phyloP scores from a whole-genome alignment of 192 early-diverging fungal species.

The Dispira simplex region DNA sequence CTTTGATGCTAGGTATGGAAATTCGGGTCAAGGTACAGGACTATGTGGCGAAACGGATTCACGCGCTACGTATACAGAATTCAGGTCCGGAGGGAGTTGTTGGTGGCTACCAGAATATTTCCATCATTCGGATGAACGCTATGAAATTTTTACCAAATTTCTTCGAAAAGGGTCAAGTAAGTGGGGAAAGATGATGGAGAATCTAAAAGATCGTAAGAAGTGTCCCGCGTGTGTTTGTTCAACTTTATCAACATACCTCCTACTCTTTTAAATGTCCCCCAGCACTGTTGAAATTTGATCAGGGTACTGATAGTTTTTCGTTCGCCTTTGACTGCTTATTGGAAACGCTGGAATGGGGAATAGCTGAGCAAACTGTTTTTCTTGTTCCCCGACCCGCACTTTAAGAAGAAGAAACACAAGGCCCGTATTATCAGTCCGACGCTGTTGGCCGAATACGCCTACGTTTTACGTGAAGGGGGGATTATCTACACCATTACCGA shows the following conservation, averaged over 20 bases:
- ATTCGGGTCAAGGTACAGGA: constrained; percentile 91
- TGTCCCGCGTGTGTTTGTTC: too few relatives aligned
- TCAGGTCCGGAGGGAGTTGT: constrained; percentile 16
- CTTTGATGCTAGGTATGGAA: constrained; percentile 97
- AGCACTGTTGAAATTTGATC: too few relatives aligned
- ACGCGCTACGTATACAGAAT: constrained; percentile 53
- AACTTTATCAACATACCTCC: too few relatives aligned
- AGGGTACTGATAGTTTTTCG: too few relatives aligned
- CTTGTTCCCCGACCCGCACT: constrained; percentile 98
- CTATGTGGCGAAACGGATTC: constrained; percentile 81
- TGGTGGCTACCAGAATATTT: constrained; percentile 87
- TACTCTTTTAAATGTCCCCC: too few relatives aligned
- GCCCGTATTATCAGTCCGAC: constrained; percentile 84
- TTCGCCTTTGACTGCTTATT: neutral
- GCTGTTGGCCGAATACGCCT: constrained; percentile 94
- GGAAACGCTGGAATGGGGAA: neutral
- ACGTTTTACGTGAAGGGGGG: constrained; percentile 73
- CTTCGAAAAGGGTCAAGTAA: constrained; percentile 76
- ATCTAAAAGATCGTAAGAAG: too few relatives aligned
- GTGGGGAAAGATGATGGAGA: too few relatives aligned
- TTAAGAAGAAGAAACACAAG: constrained; percentile 98
- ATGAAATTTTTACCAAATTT: constrained; percentile 99
- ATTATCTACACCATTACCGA: constrained; percentile 95
- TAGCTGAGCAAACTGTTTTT: constrained; percentile 93
- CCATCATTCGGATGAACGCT: constrained; percentile 95